Evolutionary conservation across 192 early-diverging fungal species (phyloP).

Genomic region (Rhizophlyctis rosea): DNA sequence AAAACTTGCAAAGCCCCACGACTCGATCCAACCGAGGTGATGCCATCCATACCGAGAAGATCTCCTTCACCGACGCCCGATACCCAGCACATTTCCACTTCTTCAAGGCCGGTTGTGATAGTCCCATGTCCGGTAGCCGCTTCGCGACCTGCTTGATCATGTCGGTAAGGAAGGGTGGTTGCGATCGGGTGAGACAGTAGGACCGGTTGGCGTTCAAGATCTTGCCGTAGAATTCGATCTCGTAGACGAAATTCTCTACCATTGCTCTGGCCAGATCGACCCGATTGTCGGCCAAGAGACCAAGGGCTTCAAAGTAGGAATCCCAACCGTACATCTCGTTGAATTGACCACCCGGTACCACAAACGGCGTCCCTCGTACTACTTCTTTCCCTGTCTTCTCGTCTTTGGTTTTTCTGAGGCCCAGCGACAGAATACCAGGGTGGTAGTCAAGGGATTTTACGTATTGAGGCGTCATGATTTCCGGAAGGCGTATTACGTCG

Average conservation of each 20-base stretch:
- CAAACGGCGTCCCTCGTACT: constrained; percentile 76
- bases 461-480: constrained; percentile 82
- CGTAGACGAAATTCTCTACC: constrained; percentile 97
- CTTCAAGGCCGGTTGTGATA: constrained; percentile 31
- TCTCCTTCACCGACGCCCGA: constrained; percentile 84
- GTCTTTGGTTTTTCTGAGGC: constrained; percentile 44
- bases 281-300: constrained; percentile 81
- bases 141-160: constrained; percentile 85
- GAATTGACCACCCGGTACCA: constrained; percentile 97
- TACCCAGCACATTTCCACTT: constrained; percentile 69
- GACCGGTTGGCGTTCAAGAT: constrained; percentile 98
- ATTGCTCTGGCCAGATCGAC: constrained; percentile 84
- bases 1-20: constrained; percentile 79
- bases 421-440: constrained; percentile 89
- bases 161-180: constrained; percentile 97
- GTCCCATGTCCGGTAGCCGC: constrained; percentile 44
- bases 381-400: constrained; percentile 19
- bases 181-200: constrained; percentile 94
- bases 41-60: constrained; percentile 87
- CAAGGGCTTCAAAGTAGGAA: constrained; percentile 86
- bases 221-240: constrained; percentile 97
- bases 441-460: constrained; percentile 86
- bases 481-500: constrained; percentile 76
- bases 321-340: constrained; percentile 99
- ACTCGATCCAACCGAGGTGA: constrained; percentile 70